Percentiles rank a stretch among this genome's conserved stretches.
Evolutionary conservation across 2,329 filamentous ascomycete genomes (phyloP).

Genomic region (Fusarium siculi): DNA sequence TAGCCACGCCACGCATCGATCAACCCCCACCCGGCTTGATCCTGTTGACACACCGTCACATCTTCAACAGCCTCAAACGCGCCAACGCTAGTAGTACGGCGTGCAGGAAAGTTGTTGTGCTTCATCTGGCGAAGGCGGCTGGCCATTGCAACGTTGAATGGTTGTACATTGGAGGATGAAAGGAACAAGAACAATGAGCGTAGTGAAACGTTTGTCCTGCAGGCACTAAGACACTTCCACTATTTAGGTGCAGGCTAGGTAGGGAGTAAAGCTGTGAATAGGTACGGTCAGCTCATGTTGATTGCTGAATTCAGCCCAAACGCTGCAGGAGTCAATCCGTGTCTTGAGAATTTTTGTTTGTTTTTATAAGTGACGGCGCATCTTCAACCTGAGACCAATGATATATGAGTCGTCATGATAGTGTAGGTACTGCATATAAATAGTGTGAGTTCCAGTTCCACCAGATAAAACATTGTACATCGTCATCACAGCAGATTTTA

Average conservation of each 20-base stretch:
- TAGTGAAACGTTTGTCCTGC: conserved; percentile 33
- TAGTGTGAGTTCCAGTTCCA: not conserved
- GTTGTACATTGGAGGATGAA: conserved; percentile 11
- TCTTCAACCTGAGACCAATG: too few relatives aligned
- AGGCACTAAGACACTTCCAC: conserved; percentile 4
- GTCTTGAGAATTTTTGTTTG: too few relatives aligned
- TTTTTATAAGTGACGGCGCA: too few relatives aligned
- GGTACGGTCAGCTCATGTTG: not conserved
- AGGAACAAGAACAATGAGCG: conserved; percentile 8
- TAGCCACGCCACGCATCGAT: conserved; percentile 5
- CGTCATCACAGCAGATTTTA: conserved; percentile 18
- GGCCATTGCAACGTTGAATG: conserved; percentile 8
- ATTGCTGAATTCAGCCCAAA: not conserved
- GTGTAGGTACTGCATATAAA: not conserved
- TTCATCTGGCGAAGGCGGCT: not conserved
- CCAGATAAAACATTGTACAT: not conserved
- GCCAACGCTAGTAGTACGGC: conserved; percentile 23
- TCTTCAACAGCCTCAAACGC: conserved; percentile 34
- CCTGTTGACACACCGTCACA: conserved; percentile 12
- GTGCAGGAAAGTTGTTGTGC: not conserved
- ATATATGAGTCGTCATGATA: conserved; percentile 21
- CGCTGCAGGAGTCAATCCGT: too few relatives aligned
- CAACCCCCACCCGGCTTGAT: conserved; percentile 23
- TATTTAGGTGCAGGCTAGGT: not conserved
- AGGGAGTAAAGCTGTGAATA: not conserved